Base-by-base conservation (phyloP, 2,329 filamentous ascomycete genomes). In the Trichoderma gracile region DNA sequence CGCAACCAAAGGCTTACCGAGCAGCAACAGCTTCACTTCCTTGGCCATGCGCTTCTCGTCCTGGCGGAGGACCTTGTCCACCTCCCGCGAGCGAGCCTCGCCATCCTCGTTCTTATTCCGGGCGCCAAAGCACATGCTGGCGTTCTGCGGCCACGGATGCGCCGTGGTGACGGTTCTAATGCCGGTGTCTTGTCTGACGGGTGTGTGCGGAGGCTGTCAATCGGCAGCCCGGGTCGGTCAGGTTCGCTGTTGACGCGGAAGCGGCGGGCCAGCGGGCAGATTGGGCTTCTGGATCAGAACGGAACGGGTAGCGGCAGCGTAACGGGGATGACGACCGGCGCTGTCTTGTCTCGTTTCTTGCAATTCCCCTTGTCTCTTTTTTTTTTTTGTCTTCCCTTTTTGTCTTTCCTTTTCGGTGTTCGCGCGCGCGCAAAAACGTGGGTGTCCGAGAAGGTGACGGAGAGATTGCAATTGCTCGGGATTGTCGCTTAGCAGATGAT, bases 21-120 rank as follows among this genome's bases (percentile, higher is more conserved):
- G 84, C 70, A 99, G 83, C 70, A 99, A 81, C 68, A 99, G 88
- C 83, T 98, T 99, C 73, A 98, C 92, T 75, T 97, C 93, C 74
- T 89, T 90, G 64, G 89, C 81, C 83, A 95, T 84, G 70, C 84
- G 85, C 84, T 95, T 97, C 81, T 94, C 92, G 80, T 98, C 95
- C 71, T 88, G 86, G 67, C 91, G 89, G 71, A 99, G 86, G 72
- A 86, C 81, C 78, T 90, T 91, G 75, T 99, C 95, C 71, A 99
- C 93, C 76, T 95, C 92, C 75, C 86, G 81, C 66, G 86, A 88
- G 72, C 85, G 86, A 67, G 82, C 79, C 27, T 76, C 77, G 69
- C 80, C 81, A 71, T 79, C 80, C 66, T 79, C 78, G 67, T 77
- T 77, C 70, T 80, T 81, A 64, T 81, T 80, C 69, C 84, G 80